Conservation (phyloP, 495 filamentous ascomycete genomes). For the Parmelia sp. region DNA sequence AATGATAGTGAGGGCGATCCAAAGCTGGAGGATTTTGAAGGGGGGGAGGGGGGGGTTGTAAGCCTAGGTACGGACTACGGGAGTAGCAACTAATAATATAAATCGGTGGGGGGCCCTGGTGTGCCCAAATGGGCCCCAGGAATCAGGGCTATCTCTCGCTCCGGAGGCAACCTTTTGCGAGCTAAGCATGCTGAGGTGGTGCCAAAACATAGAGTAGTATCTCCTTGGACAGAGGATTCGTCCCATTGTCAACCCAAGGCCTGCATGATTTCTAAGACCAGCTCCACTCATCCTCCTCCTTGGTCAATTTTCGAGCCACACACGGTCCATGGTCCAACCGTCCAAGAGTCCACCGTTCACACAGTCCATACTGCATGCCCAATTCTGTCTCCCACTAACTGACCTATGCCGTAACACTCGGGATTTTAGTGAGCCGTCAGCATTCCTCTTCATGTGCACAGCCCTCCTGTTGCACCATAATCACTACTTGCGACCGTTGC, state of each 20-base stretch:
- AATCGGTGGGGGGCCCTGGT: not conserved
- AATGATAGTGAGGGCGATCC: not conserved
- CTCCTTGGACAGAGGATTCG: not conserved
- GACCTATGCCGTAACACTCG: conserved; percentile 4
- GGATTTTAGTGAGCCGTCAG: conserved; percentile 9
- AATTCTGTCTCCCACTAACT: not conserved
- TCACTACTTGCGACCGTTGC: conserved; percentile 5
- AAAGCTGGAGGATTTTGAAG: too few species aligned
- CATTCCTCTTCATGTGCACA: conserved; percentile 8
- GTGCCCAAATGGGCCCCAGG: not conserved
- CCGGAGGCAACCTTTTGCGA: conserved; percentile 4
- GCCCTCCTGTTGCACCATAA: conserved; percentile 7
- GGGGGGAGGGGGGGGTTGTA: not conserved
- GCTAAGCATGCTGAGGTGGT: not conserved
- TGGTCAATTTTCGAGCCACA: not conserved
- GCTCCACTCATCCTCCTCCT: not conserved
- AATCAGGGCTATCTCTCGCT: not conserved
- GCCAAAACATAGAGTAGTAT: not conserved
- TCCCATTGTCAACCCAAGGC: not conserved
- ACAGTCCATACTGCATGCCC: not conserved
- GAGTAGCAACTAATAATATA: not conserved
- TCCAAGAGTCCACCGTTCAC: not conserved
- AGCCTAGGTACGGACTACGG: not conserved
- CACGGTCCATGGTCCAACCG: not conserved
- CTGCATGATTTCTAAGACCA: not conserved